Evolutionary conservation across 192 early-diverging fungal species (phyloP), one percentile per base, ranked within the genome.

Genomic region (Gaertneriomyces semiglobifer): DNA sequence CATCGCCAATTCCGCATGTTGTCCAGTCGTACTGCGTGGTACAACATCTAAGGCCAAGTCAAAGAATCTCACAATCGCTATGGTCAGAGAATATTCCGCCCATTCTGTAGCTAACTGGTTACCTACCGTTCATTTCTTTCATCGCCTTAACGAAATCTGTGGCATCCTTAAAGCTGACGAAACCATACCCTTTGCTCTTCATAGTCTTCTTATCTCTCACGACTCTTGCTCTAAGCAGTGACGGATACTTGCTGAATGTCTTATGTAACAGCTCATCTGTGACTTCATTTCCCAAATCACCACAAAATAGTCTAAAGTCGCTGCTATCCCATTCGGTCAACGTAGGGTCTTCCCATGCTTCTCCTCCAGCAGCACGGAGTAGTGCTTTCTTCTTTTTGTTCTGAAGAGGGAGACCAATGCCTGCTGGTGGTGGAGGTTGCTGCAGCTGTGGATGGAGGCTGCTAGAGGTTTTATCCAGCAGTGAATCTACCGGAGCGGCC

Each of bases 231-330:
- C 86, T 86, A 55, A 89, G 80, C n/a, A 96, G 79, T 7, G 89
- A 87, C 14, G 86, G 83, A 70, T 94, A 98, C 72, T 94, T 95
- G 46, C 83, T 73, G 74, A 98, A 98, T 4, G 88, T 81, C 58
- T 89, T 87, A 19, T 77, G 71, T 25, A 96, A 76, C 40, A 92
- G 55, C 16, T 96, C 92, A 63, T 90, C 88, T 0, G 88, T 93
- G 3, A 95, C 91, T 61, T 98, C 95, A 60, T 92, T 93, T 20
- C 95, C 95, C 25, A 98, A 76, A 75, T 98, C 91, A 51, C 95
- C 94, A 60, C 87, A 91, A 79, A 96, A 98, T 53, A 98, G 71
- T 25, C 95, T 80, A 77, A 89, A 98, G 74, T 98, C 95, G 86
- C 87, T 89, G 10, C 80, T 71, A 58, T 93, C 91, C 91, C 94